Evolutionary conservation across 176 grass and related monocot species (phyloP).

Genomic region (Calamus simplicifolius): DNA sequence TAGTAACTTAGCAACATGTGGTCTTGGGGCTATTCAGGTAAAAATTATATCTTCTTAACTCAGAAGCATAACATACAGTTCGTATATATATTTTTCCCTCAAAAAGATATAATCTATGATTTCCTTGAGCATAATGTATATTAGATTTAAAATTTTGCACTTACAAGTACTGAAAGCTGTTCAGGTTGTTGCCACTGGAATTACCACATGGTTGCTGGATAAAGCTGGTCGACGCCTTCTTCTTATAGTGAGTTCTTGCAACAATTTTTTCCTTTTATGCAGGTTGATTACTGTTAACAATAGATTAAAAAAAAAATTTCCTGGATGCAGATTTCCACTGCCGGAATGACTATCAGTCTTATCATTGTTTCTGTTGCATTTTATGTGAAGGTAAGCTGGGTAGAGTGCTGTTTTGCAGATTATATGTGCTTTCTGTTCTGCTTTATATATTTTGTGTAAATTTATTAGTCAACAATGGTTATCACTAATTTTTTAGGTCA

Average conservation of each 20-base stretch:
- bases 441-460: too few relatives aligned
- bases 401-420: too few relatives aligned
- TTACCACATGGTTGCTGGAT: constrained; percentile 92
- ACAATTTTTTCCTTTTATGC: too few relatives aligned
- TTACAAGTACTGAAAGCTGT: not conserved
- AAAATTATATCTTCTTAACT: constrained; percentile 1
- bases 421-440: too few relatives aligned
- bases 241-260: constrained; percentile 53
- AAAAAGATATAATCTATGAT: too few relatives aligned
- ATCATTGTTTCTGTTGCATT: constrained; percentile 73
- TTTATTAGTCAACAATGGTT: too few relatives aligned
- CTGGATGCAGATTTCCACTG: constrained; percentile 48
- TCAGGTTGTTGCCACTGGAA: constrained; percentile 80
- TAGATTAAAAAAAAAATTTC: too few relatives aligned
- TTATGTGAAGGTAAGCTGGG: constrained; percentile 50
- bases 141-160: not conserved
- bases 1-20: constrained; percentile 82
- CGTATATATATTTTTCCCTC: too few relatives aligned
- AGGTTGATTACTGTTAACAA: too few relatives aligned
- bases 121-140: too few relatives aligned
- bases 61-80: not conserved
- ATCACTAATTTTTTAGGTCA: too few relatives aligned
- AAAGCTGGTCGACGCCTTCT: constrained; percentile 85
- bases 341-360: constrained; percentile 79
- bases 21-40: constrained; percentile 95